phyloP scores from a whole-genome alignment of 2,329 filamentous ascomycete genomes.

The Colletotrichum noveboracense region DNA sequence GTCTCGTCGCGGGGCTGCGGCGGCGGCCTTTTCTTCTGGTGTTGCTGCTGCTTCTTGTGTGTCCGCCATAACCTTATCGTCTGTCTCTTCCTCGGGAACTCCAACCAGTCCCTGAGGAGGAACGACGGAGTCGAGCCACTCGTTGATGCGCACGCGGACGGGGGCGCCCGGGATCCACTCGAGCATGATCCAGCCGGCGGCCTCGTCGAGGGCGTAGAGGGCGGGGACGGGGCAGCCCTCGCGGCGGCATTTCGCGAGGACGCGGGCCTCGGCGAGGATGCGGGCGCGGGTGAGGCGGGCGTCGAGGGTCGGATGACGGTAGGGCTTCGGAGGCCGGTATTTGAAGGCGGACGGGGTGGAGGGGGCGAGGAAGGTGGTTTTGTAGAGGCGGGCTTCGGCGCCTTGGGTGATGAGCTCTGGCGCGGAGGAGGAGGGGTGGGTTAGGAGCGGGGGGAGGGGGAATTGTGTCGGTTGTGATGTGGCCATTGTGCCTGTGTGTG shows the following conservation, averaged over 20 bases:
- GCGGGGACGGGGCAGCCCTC: constrained; percentile 85
- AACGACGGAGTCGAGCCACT: constrained; percentile 59
- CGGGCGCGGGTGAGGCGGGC: constrained; percentile 84
- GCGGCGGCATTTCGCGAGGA: constrained; percentile 77
- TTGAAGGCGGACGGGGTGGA: constrained; percentile 80
- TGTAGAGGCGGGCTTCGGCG: constrained; percentile 94
- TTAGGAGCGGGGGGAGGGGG: constrained; percentile 69
- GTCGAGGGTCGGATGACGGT: constrained; percentile 90
- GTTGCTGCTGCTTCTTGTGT: constrained; percentile 24
- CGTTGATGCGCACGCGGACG: constrained; percentile 72
- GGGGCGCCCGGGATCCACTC: constrained; percentile 83
- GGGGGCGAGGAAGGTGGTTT: constrained; percentile 77
- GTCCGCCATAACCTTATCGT: constrained; percentile 31
- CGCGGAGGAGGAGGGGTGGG: constrained; percentile 61
- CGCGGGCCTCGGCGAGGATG: constrained; percentile 86
- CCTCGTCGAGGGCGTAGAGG: constrained; percentile 73
- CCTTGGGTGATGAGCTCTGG: constrained; percentile 85
- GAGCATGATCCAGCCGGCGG: constrained; percentile 76
- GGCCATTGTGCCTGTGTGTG: not conserved
- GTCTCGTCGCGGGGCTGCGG: constrained; percentile 34
- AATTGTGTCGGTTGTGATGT: constrained; percentile 28
- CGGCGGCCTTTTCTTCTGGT: constrained; percentile 21
- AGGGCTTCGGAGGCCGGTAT: constrained; percentile 88
- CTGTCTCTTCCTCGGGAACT: not conserved
- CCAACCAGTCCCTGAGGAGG: not conserved